phyloP scores from a whole-genome alignment of 345 rosid species.

The Camelina hispida region DNA sequence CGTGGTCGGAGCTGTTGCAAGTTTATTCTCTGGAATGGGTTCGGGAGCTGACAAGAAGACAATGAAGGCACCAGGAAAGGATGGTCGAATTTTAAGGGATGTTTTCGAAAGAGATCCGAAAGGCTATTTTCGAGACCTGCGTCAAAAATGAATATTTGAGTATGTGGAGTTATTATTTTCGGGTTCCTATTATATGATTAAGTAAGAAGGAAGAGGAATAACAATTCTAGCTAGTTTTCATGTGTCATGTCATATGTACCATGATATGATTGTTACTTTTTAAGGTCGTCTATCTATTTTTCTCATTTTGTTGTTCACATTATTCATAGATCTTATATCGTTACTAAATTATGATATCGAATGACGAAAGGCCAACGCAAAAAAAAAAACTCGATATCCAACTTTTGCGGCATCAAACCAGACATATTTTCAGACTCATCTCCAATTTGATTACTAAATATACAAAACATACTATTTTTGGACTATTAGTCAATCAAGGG shows the following conservation, averaged over 20 bases:
- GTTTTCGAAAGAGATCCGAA: conserved; percentile 24
- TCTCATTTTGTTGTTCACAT: background rate
- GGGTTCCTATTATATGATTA: too few relatives aligned
- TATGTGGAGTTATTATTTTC: too few relatives aligned
- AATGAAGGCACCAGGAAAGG: conserved; percentile 38
- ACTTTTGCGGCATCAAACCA: too few relatives aligned
- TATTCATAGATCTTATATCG: background rate
- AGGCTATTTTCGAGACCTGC: conserved; percentile 31
- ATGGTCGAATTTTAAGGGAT: conserved; percentile 25
- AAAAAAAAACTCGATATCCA: too few relatives aligned
- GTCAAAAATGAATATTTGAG: conserved; percentile 22
- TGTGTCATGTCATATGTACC: conserved; percentile 13
- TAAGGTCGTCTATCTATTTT: background rate
- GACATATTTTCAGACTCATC: too few relatives aligned
- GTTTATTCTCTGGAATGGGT: conserved; percentile 7
- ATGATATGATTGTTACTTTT: conserved; percentile 5
- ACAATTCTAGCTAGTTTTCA: background rate
- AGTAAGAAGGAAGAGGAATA: background rate
- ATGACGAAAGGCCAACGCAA: too few relatives aligned
- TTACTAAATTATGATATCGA: too few relatives aligned
- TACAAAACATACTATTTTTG: too few relatives aligned
- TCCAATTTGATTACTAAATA: background rate
- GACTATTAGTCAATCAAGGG: too few relatives aligned
- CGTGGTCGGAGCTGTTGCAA: conserved; percentile 22
- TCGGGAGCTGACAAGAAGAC: background rate